These are phyloP conservation scores for Priceomyces melissophilus DNA, from an alignment of 805 yeast genomes.

Conservation along the genomic window DNA sequence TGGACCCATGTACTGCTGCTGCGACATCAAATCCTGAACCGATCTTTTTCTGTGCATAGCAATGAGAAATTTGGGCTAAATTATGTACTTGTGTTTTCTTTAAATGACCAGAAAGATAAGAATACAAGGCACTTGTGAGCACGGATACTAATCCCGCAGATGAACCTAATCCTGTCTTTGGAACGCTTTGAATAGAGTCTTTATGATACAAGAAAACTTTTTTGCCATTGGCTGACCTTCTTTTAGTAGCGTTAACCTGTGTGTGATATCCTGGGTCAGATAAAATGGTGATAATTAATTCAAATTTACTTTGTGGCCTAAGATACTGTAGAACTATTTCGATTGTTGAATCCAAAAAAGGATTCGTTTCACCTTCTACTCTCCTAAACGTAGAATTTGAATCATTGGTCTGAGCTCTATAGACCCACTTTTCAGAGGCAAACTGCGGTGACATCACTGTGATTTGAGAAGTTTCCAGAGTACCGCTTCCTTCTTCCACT, in stretches of 20 bases:
- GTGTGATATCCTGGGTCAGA: constrained; percentile 93
- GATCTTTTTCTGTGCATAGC: constrained; percentile 89
- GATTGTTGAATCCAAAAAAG: constrained; percentile 69
- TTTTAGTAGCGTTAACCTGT: constrained; percentile 45
- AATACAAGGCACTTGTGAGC: constrained; percentile 63
- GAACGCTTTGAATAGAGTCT: constrained; percentile 60
- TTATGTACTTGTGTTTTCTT: constrained; percentile 58
- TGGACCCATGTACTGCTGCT: constrained; percentile 89
- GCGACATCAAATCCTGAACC: constrained; percentile 99
- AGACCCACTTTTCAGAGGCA: constrained; percentile 64
- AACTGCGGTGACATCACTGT: constrained; percentile 76
- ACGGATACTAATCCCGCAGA: constrained; percentile 92
- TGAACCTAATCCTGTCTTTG: constrained; percentile 95
- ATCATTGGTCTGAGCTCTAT: constrained; percentile 24
- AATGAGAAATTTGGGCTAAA: constrained; percentile 84
- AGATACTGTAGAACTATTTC: constrained; percentile 54
- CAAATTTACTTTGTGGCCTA: constrained; percentile 25
- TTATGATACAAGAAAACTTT: constrained; percentile 59
- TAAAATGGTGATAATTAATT: constrained; percentile 55
- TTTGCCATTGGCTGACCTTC: constrained; percentile 30
- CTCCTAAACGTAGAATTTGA: constrained; percentile 20
- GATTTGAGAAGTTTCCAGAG: constrained; percentile 20
- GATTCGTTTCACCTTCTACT: constrained; percentile 47
- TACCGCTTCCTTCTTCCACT: constrained; percentile 17
- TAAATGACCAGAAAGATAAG: constrained; percentile 42